Evolutionary conservation across 805 yeast genomes (phyloP).

Genomic region (Candida ficus): DNA sequence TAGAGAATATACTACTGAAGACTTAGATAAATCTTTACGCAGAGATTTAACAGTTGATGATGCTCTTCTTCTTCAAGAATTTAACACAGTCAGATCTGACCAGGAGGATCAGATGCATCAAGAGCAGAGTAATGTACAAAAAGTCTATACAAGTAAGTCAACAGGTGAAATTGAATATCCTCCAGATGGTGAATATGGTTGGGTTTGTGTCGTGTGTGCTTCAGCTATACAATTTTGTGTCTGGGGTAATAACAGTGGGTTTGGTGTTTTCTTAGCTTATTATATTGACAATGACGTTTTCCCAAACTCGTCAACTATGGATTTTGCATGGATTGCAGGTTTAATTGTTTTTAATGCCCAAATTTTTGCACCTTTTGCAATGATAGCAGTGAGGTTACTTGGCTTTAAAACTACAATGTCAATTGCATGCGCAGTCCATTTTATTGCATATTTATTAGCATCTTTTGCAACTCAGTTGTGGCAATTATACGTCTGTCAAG

Average conservation of each 20-base stretch:
- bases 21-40: constrained; percentile 10
- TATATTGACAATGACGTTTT: constrained; percentile 48
- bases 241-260: constrained; percentile 64
- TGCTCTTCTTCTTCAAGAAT: constrained; percentile 4
- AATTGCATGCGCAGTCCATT: constrained; percentile 46
- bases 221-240: constrained; percentile 49
- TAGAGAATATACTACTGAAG: constrained; percentile 3
- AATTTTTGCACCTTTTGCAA: constrained; percentile 52
- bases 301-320: constrained; percentile 49
- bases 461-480: constrained; percentile 53
- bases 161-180: constrained; percentile 33
- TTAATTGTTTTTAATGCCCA: constrained; percentile 53
- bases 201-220: constrained; percentile 54
- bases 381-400: constrained; percentile 40
- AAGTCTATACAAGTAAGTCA: constrained; percentile 31
- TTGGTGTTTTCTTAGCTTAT: constrained; percentile 56
- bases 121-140: constrained; percentile 16
- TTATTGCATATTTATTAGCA: constrained; percentile 54
- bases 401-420: constrained; percentile 45
- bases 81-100: not conserved
- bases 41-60: constrained; percentile 10
- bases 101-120: not conserved
- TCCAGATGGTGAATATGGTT: constrained; percentile 68
- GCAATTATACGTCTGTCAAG: constrained; percentile 68
- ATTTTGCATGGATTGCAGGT: constrained; percentile 67